Base-by-base conservation (phyloP, 257 asterid genomes). In the Petunia axillaris region DNA sequence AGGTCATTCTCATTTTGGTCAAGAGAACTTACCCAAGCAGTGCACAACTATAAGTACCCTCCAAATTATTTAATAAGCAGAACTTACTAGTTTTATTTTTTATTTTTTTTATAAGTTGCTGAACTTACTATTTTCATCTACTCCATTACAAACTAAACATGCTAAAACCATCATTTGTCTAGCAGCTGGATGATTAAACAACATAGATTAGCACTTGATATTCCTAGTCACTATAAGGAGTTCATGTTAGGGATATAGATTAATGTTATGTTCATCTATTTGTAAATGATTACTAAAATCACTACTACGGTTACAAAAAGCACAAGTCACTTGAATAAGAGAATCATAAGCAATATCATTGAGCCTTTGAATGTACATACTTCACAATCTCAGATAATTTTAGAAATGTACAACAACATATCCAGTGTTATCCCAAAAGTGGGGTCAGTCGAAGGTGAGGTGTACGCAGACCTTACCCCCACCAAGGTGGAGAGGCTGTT, bases 301-400 rank as follows among this genome's bases (percentile, higher is more conserved):
- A 15, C 35, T 70, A 70, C 25, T 35, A 2, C 44, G 36, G 54
- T 25, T 48, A 50, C 5, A 35, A 13, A 71, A 71, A 44, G 25
- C 5, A 44, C 38, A 13, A 9, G 39, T 9, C 58, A 16, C 8
- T 9, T 43, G 41, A 70, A 46, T 16, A 70, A 46, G 58, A 70
- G 41, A 46, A 44, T 40, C 16, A 70, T 41, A 44, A 44, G 65
- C n/a, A 44, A 44, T 67, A 67, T 5, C 2, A 70, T 46, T 70
- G 77, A 70, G 59, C 77, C 48, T 70, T 46, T 25, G 46, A 70
- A 70, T 48, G 59, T 58, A 70, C 59, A 10, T 54, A 70, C 41
- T 46, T 16, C 77, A 70, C 77, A 54, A 70, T 48, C 13, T 44
- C 76, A 70, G 15, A 62, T 62, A 40, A 62, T n/a, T 25, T 62